phyloP scores from a whole-genome alignment of 176 grass and related monocot genomes.

The Eleusine coracana region DNA sequence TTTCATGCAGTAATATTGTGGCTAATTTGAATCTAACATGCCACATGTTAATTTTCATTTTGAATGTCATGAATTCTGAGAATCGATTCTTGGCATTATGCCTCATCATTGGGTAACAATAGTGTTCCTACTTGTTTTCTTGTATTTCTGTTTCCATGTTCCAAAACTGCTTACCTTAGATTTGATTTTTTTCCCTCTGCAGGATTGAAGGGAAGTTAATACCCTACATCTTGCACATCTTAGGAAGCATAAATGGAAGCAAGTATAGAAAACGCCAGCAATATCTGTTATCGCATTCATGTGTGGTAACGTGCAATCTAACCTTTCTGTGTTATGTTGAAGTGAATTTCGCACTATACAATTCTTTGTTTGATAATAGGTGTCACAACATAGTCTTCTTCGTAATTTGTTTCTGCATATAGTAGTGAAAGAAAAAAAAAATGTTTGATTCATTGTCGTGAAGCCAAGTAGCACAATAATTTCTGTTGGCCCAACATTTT shows the following conservation, averaged over 20 bases:
- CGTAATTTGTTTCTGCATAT: too few species aligned
- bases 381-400: too few species aligned
- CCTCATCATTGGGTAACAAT: constrained; percentile 92
- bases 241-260: constrained; percentile 84
- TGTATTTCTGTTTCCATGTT: constrained; percentile 20
- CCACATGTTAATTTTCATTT: constrained; percentile 57
- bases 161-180: constrained; percentile 30
- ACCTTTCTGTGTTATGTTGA: too few species aligned
- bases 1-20: constrained; percentile 4
- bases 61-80: constrained; percentile 96
- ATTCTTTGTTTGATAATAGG: too few species aligned
- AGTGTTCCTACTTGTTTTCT: background rate
- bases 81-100: constrained; percentile 92
- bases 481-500: too few species aligned
- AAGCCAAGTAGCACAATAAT: too few species aligned
- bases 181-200: constrained; percentile 28
- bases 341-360: too few species aligned
- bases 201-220: constrained; percentile 97
- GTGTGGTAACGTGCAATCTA: too few species aligned
- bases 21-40: constrained; percentile 21
- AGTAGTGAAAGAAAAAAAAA: too few species aligned
- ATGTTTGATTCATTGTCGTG: too few species aligned
- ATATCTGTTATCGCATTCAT: constrained; percentile 30
- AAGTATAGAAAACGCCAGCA: constrained; percentile 71
- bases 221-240: constrained; percentile 75